Evolutionary conservation across 257 asterid genomes (phyloP), one percentile per base, ranked within the genome.

Genomic region (Scutellaria baicalensis): DNA sequence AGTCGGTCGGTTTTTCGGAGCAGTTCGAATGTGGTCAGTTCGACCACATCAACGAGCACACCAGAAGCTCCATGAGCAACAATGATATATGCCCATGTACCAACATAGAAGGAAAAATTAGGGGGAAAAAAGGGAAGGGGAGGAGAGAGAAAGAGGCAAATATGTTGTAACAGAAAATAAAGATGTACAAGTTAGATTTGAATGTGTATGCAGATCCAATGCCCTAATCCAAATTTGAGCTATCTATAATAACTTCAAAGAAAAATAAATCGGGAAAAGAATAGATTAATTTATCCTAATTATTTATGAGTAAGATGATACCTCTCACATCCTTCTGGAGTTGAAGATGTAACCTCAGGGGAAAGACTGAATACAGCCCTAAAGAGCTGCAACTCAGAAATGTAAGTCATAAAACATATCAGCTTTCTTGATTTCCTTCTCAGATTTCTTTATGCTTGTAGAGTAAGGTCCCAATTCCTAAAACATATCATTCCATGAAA

Each of bases 381-480:
- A 77, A 91, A 94, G 63, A 91, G 81, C 77, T 87, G 91, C 85
- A 94, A 72, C 68, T 91, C 95, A 52, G 93, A 82, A 52, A 94
- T 63, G 69, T 89, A 86, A 33, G 79, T 27, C 81, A 91, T 86
- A n/a, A n/a, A n/a, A n/a, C n/a, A n/a, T n/a, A n/a, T n/a, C n/a
- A n/a, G n/a, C n/a, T n/a, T n/a, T n/a, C 81, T 92, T 92, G 59
- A 89, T 89, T 70, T 92, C 98, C 81, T 92, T 92, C 89, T 89
- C 96, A 5, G 70, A 81, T 72, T 86, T 86, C 88, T 92, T 92
- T 79, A 89, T 92, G 88, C 94, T 82, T 4, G 76, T 83, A 0
- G 94, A 88, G 72, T 92, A 92, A 60, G 98, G 96, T 69, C 98
- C 98, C 80, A 88, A 73, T 0, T 96, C 98, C 98, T 92, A 86